These are phyloP conservation scores for Collybia mongolica DNA, from an alignment of 768 basidiomycete species.

Conservation along the genomic window DNA sequence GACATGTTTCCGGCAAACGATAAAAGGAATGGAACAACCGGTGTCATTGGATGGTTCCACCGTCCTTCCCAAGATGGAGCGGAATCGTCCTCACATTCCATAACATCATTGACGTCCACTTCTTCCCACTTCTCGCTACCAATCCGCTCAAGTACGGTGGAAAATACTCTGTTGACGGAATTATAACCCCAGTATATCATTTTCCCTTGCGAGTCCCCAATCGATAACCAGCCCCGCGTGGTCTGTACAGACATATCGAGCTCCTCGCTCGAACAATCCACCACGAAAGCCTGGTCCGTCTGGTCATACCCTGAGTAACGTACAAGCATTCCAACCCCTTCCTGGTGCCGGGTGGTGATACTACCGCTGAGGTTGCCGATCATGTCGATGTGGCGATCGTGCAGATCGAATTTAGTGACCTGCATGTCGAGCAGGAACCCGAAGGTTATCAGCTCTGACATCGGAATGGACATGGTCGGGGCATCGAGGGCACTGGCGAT, in stretches of 20 bases:
- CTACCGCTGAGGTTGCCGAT: slow-evolving; percentile 1
- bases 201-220: neutral
- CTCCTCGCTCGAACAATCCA: neutral
- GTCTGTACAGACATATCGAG: neutral
- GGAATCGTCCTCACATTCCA: slow-evolving; percentile 3
- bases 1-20: slow-evolving; percentile 1
- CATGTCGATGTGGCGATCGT: slow-evolving; percentile 4
- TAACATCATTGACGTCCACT: neutral
- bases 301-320: slow-evolving; percentile 5
- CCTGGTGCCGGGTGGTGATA: slow-evolving; percentile 9
- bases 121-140: neutral
- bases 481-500: slow-evolving; percentile 5
- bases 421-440: slow-evolving; percentile 8
- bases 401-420: neutral
- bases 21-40: slow-evolving; percentile 4
- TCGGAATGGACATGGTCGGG: slow-evolving; percentile 2
- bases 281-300: neutral
- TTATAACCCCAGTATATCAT: slow-evolving; percentile 3
- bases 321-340: slow-evolving; percentile 9
- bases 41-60: neutral
- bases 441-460: slow-evolving; percentile 7
- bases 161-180: slow-evolving; percentile 1
- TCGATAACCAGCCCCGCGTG: neutral
- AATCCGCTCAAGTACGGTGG: neutral
- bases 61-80: neutral